Evolutionary conservation across 495 filamentous ascomycete species (phyloP), one percentile per base, ranked within the genome.

Genomic region (Podospora sp.): DNA sequence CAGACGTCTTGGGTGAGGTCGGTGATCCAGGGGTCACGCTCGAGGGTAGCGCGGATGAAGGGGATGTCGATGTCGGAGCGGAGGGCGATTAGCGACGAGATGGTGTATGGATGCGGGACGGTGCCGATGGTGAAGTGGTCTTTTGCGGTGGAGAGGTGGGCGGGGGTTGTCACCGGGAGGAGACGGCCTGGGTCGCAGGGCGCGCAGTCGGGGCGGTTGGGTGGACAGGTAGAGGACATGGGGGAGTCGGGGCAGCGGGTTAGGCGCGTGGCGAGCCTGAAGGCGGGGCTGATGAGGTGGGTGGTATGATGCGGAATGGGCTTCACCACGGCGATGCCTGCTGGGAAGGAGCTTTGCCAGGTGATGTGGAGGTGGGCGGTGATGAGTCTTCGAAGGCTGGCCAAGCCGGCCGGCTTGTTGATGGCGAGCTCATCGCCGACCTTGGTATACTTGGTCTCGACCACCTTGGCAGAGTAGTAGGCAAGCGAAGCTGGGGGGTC

Each of bases 41-140:
- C 73, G 2, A 90, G 90, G 18, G 90, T 81, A 29, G 91, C 87
- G 51, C 94, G 90, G 60, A 98, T 85, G 76, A 88, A 92, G 12
- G 83, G 78, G 1, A 87, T 80, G 59, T 87, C 86, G 29, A 92
- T 76, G 2, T 85, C 80, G 1, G 85, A 81, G 4, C 78, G 75
- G 6, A 79, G 75, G 60, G 80, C 74, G 55, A 73, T 66, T 4
- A 99, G 80, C 20, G 86, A 84, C 56, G 88, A 81, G 11, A 92
- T 79, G 11, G 94, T 97, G 78, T 91, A 96, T 0, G 95, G 95
- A 71, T 99, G 95, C 0, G 95, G 94, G 6, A 98, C 88, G 8
- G 87, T 90, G 70, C 89, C 93, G 69, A 98, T 92, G 20, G 90
- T 92, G 80, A 92, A 97, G 16, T 88, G 71, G 9, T 80, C 81